Evolutionary conservation across 2,329 filamentous ascomycete genomes (phyloP).

Genomic region (Venturiaceae sp.): DNA sequence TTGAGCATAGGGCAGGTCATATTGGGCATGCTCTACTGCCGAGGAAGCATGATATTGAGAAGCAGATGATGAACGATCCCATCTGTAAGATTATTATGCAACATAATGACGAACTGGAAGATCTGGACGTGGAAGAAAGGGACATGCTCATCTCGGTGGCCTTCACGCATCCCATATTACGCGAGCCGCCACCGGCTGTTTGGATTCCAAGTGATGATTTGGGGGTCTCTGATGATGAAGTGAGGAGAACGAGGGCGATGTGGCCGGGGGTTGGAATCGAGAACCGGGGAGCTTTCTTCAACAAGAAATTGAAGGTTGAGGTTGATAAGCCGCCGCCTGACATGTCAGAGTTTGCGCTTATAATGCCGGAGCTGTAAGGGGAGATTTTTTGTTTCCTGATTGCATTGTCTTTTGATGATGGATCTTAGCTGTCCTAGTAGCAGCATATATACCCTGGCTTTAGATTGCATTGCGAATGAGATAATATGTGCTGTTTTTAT

Average conservation of each 20-base stretch:
- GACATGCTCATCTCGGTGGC: conserved; percentile 56
- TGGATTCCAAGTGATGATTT: conserved; percentile 6
- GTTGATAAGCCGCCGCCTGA: conserved; percentile 21
- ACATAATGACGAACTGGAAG: conserved; percentile 82
- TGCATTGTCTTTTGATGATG: not conserved
- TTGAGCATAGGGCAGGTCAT: not conserved
- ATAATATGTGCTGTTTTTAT: too few relatives aligned
- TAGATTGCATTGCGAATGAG: too few relatives aligned
- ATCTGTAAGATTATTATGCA: conserved; percentile 8
- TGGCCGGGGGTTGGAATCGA: conserved; percentile 13
- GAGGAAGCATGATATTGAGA: conserved; percentile 28
- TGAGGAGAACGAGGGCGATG: conserved; percentile 13
- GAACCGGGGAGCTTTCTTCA: conserved; percentile 16
- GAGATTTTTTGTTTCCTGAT: not conserved
- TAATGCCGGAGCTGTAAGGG: conserved; percentile 17
- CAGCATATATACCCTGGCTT: not conserved
- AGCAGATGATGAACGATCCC: conserved; percentile 45
- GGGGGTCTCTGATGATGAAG: conserved; percentile 14
- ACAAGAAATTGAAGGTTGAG: conserved; percentile 16
- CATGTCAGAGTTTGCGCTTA: conserved; percentile 18
- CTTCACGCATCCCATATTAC: conserved; percentile 3
- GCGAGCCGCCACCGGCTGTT: conserved; percentile 1
- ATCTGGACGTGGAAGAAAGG: conserved; percentile 80
- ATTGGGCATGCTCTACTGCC: conserved; percentile 3
- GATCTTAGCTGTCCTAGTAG: not conserved